These are phyloP conservation scores for Eimeria falciformis DNA, from an alignment of 169 alveolate species.

Conservation along the genomic window DNA sequence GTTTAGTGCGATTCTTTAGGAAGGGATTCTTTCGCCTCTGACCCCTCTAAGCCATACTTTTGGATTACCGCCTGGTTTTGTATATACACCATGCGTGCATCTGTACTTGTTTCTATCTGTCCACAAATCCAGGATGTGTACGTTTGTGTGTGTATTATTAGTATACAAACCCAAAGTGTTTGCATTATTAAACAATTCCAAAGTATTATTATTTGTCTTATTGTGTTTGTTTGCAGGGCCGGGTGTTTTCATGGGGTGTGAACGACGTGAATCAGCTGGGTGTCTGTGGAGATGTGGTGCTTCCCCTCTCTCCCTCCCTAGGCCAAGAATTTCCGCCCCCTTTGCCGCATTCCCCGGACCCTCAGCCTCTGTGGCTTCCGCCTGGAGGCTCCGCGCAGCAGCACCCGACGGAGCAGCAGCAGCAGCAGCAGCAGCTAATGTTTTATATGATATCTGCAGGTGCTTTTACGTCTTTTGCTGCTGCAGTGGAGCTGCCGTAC, in stretches of 20 bases:
- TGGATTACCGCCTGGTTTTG: too few species aligned
- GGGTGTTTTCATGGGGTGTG: conserved; percentile 38
- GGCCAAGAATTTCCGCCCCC: conserved; percentile 7
- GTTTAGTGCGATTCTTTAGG: too few species aligned
- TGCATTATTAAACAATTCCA: too few species aligned
- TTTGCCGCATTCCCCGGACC: not conserved
- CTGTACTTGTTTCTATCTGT: too few species aligned
- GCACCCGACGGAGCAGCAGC: conserved; percentile 9
- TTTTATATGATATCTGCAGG: not conserved
- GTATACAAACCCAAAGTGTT: too few species aligned
- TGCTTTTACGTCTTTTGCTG: not conserved
- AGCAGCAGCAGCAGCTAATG: not conserved
- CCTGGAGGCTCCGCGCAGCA: conserved; percentile 2
- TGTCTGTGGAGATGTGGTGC: not conserved
- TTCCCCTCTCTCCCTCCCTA: not conserved
- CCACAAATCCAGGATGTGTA: too few species aligned
- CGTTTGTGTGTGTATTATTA: too few species aligned
- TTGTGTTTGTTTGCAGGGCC: not conserved
- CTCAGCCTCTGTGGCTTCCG: conserved; percentile 5
- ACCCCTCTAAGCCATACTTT: too few species aligned
- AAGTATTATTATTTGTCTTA: too few species aligned
- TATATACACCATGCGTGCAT: too few species aligned
- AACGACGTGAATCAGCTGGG: conserved; percentile 54
- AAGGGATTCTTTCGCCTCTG: too few species aligned
- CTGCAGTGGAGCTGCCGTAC: not conserved